Base-by-base conservation (phyloP, 2,329 filamentous ascomycete genomes). In the Neofusicoccum sp. region DNA sequence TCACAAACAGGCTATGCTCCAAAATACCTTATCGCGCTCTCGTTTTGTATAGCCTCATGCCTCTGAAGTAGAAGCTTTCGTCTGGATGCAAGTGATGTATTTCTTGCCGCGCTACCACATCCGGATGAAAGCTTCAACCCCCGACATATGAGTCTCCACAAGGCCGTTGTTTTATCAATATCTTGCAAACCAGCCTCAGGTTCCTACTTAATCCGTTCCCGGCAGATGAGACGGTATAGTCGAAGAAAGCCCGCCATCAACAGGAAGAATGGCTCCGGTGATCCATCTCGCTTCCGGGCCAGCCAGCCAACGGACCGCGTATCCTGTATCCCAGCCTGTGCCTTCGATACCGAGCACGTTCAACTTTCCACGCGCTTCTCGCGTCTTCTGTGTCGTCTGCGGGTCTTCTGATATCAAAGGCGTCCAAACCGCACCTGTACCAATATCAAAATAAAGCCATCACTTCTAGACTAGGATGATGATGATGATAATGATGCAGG, bases 301-400 rank as follows among this genome's bases (percentile, higher is more conserved):
- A 4, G 79, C 80, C n/a, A 84, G 70, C 63, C 82, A 84, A 1
- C 77, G 71, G 0, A 83, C 79, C 3, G 80, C 80, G 40, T 76
- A 77, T 5, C 76, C 82, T 48, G 79, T 77, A 65, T 85, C 82
- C 81, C 82, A 84, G 1, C 76, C 82, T 61, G 75, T 84, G 0
- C 82, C 82, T 64, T 84, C 82, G 1, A 78, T 82, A 34, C 79
- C 78, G n/a, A 84, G 68, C 12, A 84, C 65, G 68, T 79, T 82
- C 47, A 80, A 69, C 57, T 80, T 79, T 63, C 76, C 77, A 16
- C 82, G 71, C 11, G 79, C 76, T 63, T 80, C 78, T 47, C 82
- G 70, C 2, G 77, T 79, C 61, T 81, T 79, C 3, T 80, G 76
- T 3, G 68, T 78, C 81, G 84, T 84, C 20, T 11, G 16, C 0